phyloP scores from a whole-genome alignment of 495 filamentous ascomycete genomes.

The Pyronema domesticum region DNA sequence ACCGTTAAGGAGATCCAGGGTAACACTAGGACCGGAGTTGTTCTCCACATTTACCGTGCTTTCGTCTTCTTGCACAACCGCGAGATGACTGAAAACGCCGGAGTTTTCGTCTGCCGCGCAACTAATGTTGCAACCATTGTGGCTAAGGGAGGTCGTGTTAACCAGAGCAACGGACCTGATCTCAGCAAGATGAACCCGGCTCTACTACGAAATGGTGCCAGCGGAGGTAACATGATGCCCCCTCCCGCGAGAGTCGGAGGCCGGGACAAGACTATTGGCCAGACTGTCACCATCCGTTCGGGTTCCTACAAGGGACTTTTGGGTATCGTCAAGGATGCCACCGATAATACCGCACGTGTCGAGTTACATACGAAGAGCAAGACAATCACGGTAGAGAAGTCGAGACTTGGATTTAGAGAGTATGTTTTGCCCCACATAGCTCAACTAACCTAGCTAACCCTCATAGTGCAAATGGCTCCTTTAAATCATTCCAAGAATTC shows the following conservation, averaged over 20 bases:
- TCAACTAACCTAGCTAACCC: slow-evolving; percentile 2
- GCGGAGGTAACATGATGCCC: slow-evolving; percentile 38
- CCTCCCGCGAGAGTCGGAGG: slow-evolving; percentile 43
- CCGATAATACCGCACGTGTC: slow-evolving; percentile 64
- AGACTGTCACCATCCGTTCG: slow-evolving; percentile 69
- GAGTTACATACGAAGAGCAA: slow-evolving; percentile 88
- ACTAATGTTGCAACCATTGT: slow-evolving; percentile 73
- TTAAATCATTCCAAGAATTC: slow-evolving; percentile 47
- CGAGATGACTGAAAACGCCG: slow-evolving; percentile 69
- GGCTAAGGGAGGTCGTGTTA: slow-evolving; percentile 64
- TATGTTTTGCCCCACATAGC: slow-evolving; percentile 25
- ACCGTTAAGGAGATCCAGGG: slow-evolving; percentile 79
- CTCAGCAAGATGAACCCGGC: slow-evolving; percentile 86
- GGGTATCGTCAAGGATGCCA: slow-evolving; percentile 87
- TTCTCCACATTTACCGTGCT: slow-evolving; percentile 79
- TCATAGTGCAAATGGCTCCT: slow-evolving; percentile 38
- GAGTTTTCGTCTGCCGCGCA: slow-evolving; percentile 74
- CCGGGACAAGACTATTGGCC: slow-evolving; percentile 69
- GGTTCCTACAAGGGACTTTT: slow-evolving; percentile 83
- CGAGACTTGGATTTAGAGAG: slow-evolving; percentile 64
- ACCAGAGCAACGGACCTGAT: slow-evolving; percentile 42
- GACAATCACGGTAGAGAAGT: slow-evolving; percentile 61
- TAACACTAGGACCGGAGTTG: slow-evolving; percentile 66
- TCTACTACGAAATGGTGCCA: slow-evolving; percentile 41
- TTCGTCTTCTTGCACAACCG: slow-evolving; percentile 76